These are phyloP conservation scores for Alternaria rosae DNA, from an alignment of 2,329 filamentous ascomycete genomes.

Conservation along the genomic window DNA sequence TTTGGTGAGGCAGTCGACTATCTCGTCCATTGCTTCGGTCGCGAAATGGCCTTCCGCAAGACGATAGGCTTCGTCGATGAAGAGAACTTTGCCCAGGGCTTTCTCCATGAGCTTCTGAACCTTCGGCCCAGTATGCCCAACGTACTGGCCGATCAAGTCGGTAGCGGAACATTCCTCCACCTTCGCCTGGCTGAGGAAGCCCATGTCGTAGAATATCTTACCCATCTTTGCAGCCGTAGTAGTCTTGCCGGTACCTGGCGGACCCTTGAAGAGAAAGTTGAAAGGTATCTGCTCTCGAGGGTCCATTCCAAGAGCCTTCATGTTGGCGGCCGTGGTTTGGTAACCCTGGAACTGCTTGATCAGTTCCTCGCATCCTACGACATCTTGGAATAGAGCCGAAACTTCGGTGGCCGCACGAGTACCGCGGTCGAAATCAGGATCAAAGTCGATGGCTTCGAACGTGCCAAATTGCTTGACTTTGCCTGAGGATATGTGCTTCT, in stretches of 20 bases:
- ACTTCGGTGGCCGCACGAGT: slow-evolving; percentile 56
- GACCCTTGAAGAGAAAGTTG: slow-evolving; percentile 73
- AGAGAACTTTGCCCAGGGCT: slow-evolving; percentile 70
- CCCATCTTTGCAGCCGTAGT: slow-evolving; percentile 77
- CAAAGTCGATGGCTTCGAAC: slow-evolving; percentile 63
- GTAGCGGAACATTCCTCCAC: slow-evolving; percentile 73
- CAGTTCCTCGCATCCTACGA: slow-evolving; percentile 65
- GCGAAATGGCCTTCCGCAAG: slow-evolving; percentile 66
- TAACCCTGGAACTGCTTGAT: slow-evolving; percentile 63
- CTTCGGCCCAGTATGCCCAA: slow-evolving; percentile 75
- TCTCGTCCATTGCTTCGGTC: slow-evolving; percentile 62
- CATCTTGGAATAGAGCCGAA: slow-evolving; percentile 63
- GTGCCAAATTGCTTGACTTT: slow-evolving; percentile 34
- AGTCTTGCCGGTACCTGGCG: slow-evolving; percentile 75
- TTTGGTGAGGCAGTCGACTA: slow-evolving; percentile 64
- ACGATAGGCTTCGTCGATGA: slow-evolving; percentile 77
- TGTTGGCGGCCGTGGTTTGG: slow-evolving; percentile 60
- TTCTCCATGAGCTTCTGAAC: slow-evolving; percentile 67
- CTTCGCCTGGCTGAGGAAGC: slow-evolving; percentile 66
- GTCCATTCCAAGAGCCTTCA: slow-evolving; percentile 62
- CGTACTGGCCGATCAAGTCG: slow-evolving; percentile 72
- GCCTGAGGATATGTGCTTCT: slow-evolving; percentile 51
- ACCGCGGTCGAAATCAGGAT: slow-evolving; percentile 65
- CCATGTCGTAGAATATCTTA: slow-evolving; percentile 77
- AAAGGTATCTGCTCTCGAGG: slow-evolving; percentile 68